Percentiles rank a stretch among this genome's conserved stretches.
Evolutionary conservation across 2,329 filamentous ascomycete species (phyloP).

Genomic region (Colletotrichum graminicola): DNA sequence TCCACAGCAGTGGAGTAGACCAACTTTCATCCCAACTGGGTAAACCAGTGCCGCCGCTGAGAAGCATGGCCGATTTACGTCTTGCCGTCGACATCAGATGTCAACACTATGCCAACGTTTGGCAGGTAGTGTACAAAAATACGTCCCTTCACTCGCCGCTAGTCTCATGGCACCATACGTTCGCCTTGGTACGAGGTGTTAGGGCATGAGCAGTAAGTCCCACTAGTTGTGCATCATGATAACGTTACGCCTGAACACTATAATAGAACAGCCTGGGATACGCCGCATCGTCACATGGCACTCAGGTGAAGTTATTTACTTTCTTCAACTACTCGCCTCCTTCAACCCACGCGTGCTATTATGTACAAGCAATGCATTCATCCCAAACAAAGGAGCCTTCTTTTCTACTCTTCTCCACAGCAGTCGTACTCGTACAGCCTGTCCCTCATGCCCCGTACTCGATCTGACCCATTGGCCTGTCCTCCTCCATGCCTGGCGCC

Average conservation of each 20-base stretch:
- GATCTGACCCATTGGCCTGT: constrained; percentile 71
- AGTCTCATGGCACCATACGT: neutral
- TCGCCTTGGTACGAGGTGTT: too few relatives aligned
- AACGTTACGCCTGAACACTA: neutral
- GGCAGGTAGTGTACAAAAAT: neutral
- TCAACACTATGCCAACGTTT: neutral
- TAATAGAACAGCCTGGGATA: too few relatives aligned
- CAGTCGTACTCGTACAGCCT: constrained; percentile 49
- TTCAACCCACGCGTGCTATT: constrained; percentile 49
- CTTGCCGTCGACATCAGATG: neutral
- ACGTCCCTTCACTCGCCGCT: neutral
- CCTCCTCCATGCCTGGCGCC: constrained; percentile 76
- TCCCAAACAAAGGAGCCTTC: constrained; percentile 50
- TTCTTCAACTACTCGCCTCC: constrained; percentile 39
- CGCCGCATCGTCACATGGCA: neutral
- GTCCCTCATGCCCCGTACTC: constrained; percentile 66
- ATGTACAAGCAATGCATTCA: constrained; percentile 54
- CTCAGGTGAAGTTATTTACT: constrained; percentile 42
- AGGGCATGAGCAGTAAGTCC: neutral
- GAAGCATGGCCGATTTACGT: neutral
- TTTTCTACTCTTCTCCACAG: constrained; percentile 53
- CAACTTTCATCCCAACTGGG: too few relatives aligned
- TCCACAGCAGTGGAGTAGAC: too few relatives aligned
- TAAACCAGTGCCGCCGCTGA: neutral
- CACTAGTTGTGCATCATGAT: neutral